Base-by-base conservation (phyloP, 2,329 filamentous ascomycete genomes). In the Celoporthe dispersa region DNA sequence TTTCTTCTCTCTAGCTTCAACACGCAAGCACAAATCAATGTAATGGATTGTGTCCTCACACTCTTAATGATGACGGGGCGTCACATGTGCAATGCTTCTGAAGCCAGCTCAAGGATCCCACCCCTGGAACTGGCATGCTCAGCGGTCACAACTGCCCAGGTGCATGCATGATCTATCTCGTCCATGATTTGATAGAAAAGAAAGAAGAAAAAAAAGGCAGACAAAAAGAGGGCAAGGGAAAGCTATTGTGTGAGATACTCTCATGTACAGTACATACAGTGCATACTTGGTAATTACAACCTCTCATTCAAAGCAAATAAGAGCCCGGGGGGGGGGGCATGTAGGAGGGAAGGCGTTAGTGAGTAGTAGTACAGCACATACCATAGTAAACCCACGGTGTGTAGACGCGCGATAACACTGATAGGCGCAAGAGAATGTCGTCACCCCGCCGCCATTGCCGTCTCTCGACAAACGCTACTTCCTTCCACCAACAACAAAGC, bases 401-500 rank as follows among this genome's bases (percentile, higher is more conserved):
- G n/a, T n/a, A n/a, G n/a, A n/a, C n/a, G n/a, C n/a, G 44, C 55
- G 55, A 59, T 59, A 59, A 59, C 28, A 33, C 28, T n/a, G 55
- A 59, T 59, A 59, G 31, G 55, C 16, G 14, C 28, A 9, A 16
- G 31, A 28, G 31, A 9, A 60, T 60, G 57, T 60, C 33, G 57
- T 60, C 57, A 60, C 57, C 57, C 57, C 57, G 31, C 57, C 57
- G 31, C 31, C 4, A 33, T 37, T 60, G 31, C 31, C 8, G 7
- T 37, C 57, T 37, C 33, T 11, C n/a, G 57, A 60, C 57, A n/a
- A 11, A 37, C 19, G 12, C 16, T 28, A 63, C 35, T 22, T 41
- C 33, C 31, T 11, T 28, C 57, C 57, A 60, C 19, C 31, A 37
- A 9, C 57, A 3, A 14, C 22, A 48, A n/a, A 48, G 4, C 35